phyloP scores from a whole-genome alignment of 176 grass and related monocot genomes.

The Saccharum spontaneum region DNA sequence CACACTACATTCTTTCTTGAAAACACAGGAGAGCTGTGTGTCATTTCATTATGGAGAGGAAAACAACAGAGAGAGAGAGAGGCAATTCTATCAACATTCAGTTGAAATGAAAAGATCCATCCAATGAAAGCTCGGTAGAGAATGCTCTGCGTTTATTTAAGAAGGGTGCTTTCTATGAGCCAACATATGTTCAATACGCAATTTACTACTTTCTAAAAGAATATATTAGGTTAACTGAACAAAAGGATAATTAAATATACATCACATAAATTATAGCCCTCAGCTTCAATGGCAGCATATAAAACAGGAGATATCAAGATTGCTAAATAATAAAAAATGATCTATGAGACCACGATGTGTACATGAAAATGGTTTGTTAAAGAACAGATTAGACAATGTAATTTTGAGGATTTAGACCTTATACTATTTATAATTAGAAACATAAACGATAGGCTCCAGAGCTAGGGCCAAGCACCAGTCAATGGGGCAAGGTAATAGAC shows the following conservation, averaged over 20 bases:
- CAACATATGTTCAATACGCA: background rate
- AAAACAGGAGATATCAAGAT: background rate
- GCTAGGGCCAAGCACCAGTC: background rate
- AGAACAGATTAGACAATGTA: background rate
- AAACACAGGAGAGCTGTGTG: background rate
- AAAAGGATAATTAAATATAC: background rate
- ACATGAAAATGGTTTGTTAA: background rate
- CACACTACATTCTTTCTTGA: background rate
- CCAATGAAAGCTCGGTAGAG: background rate
- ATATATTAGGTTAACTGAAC: background rate
- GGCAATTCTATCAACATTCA: background rate
- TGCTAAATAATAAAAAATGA: constrained; percentile 14
- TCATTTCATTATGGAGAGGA: background rate
- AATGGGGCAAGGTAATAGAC: constrained; percentile 10
- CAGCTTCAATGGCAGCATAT: background rate
- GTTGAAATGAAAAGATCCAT: background rate
- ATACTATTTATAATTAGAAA: background rate
- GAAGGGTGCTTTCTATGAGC: constrained; percentile 1
- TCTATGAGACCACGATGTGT: background rate
- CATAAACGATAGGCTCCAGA: background rate
- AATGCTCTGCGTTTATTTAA: background rate
- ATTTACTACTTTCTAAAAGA: constrained; percentile 1
- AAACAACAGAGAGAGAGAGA: no score
- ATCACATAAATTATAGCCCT: background rate
- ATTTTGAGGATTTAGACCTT: background rate